phyloP scores from a whole-genome alignment of 202 grass and related monocot species.

The Schoenoplectus tabernaemontani region DNA sequence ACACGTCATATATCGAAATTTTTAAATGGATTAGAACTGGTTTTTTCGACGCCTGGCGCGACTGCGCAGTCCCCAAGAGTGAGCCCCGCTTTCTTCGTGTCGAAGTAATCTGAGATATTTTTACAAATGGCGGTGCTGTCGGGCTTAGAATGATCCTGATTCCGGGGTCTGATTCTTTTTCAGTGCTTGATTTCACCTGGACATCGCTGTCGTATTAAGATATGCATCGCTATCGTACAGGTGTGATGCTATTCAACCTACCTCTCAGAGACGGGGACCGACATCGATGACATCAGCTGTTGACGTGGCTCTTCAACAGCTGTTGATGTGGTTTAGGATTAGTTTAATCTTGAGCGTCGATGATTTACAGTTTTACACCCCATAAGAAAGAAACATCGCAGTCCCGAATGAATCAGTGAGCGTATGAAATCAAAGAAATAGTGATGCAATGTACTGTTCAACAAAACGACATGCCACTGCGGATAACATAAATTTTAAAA shows the following conservation, averaged over 20 bases:
- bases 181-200: not conserved
- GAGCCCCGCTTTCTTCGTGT: not conserved
- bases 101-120: constrained; percentile 14
- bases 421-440: not conserved
- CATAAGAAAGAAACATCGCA: not conserved
- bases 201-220: not conserved
- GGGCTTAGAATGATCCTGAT: not conserved
- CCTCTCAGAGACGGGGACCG: no score
- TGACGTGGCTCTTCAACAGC: no score
- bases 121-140: not conserved
- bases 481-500: not conserved
- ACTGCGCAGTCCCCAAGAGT: not conserved
- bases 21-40: not conserved
- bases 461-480: not conserved
- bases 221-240: not conserved
- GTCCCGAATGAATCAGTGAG: not conserved
- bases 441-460: not conserved
- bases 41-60: not conserved
- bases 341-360: no score
- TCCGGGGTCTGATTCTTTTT: not conserved
- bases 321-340: no score
- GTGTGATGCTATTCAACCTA: not conserved
- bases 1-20: not conserved
- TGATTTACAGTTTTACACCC: not conserved
- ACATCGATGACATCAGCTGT: no score